Evolutionary conservation across 2,329 filamentous ascomycete species (phyloP).

Genomic region (Purpureocillium lavendulum): DNA sequence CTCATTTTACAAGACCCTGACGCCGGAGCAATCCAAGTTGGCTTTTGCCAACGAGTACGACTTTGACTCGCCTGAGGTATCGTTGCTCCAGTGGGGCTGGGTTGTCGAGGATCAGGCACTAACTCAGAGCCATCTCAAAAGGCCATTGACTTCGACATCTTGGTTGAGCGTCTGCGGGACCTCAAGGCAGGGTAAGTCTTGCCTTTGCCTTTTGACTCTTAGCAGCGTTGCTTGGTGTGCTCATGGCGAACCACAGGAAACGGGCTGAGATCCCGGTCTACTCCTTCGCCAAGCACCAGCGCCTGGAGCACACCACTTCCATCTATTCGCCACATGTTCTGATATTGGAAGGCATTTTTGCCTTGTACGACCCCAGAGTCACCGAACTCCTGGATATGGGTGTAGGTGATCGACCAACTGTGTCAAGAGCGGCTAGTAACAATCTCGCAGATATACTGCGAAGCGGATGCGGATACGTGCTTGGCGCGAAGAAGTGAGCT

Average conservation of each 20-base stretch:
- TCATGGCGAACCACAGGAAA: constrained; percentile 42
- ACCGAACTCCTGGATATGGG: constrained; percentile 86
- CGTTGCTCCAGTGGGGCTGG: not conserved
- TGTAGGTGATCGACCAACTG: constrained; percentile 31
- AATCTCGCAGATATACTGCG: constrained; percentile 69
- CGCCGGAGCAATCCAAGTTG: constrained; percentile 64
- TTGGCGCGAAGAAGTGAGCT: constrained; percentile 73
- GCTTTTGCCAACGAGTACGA: constrained; percentile 92
- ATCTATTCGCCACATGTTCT: constrained; percentile 96
- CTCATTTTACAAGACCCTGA: constrained; percentile 92
- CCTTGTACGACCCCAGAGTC: constrained; percentile 80
- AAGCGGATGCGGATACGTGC: constrained; percentile 91
- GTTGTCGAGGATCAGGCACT: not conserved
- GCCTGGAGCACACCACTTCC: constrained; percentile 69
- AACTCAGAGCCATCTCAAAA: constrained; percentile 16
- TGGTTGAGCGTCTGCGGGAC: constrained; percentile 71
- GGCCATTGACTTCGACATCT: constrained; percentile 87
- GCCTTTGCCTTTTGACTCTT: not conserved
- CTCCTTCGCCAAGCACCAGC: constrained; percentile 86
- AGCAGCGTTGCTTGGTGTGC: not conserved
- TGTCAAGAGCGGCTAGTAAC: not conserved
- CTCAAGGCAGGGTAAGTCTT: constrained; percentile 80
- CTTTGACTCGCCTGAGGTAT: constrained; percentile 78
- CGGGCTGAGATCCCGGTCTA: constrained; percentile 90
- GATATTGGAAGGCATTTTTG: constrained; percentile 92